Evolutionary conservation across 2,329 filamentous ascomycete genomes (phyloP), one percentile per base, ranked within the genome.

Genomic region (Trichoderma aggressivum): DNA sequence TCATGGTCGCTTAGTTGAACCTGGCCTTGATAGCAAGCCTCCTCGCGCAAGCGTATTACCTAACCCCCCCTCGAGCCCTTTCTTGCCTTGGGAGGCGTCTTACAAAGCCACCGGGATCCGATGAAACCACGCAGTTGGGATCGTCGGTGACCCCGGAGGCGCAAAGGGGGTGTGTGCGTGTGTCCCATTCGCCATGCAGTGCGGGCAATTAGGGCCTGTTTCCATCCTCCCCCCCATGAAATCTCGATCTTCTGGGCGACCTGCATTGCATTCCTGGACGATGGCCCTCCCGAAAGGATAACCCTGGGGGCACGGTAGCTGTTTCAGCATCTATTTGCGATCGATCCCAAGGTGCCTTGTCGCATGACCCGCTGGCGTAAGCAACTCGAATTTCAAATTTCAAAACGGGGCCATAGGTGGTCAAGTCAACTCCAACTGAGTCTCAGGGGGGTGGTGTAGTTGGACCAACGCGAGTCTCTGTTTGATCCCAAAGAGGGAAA

Each of bases 81-180:
- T 32, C 39, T 53, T 18, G n/a, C 50, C 28, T 18, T 34, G n/a
- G 64, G 64, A 68, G 64, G 64, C 64, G 64, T 68, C 64, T 68
- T 59, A 47, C 34, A 59, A 68, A 36, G 64, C 56, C 53, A 56
- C 64, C n/a, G 24, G 64, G 53, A 43, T 21, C 34, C 34, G 26
- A 30, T 43, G 50, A 67, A 43, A 59, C n/a, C 64, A 47, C 53
- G 26, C 26, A 59, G 53, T 43, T 68, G 64, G 64, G 64, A 68
- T 68, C 55, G 55, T 68, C 64, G 64, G 64, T 68, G 53, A 60
- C 28, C 64, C 64, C 64, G 64, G 64, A 43, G 36, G 55, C 34
- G 30, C 26, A 36, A 58, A 21, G 24, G 64, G 53, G 18, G 53
- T 34, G 60, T 28, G 34, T 26, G 26, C n/a, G 59, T 36, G 34